Evolutionary conservation across 164 flowering plant species (phyloP).

Genomic region (Platanus orientalis): DNA sequence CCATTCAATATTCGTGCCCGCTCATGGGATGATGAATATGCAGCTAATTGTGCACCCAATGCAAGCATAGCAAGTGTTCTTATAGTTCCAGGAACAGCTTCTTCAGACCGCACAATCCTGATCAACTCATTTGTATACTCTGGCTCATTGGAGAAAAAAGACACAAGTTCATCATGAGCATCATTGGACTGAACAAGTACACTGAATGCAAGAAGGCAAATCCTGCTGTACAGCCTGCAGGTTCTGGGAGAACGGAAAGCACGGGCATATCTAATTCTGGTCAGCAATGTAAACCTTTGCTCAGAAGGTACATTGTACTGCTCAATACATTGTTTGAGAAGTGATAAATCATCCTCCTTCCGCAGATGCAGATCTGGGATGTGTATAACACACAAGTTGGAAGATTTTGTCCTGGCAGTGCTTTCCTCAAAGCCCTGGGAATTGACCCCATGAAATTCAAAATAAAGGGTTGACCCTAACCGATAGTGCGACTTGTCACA

Average conservation of each 20-base stretch:
- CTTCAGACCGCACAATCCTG: constrained; percentile 84
- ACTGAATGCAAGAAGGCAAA: constrained; percentile 89
- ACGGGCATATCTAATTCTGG: constrained; percentile 90
- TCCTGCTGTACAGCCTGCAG: constrained; percentile 81
- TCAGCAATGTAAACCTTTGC: constrained; percentile 79
- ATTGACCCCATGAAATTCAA: constrained; percentile 60
- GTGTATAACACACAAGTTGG: constrained; percentile 54
- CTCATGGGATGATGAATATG: constrained; percentile 90
- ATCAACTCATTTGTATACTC: constrained; percentile 93
- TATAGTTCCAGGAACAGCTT: constrained; percentile 62
- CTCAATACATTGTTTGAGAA: constrained; percentile 68
- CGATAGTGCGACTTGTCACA: constrained; percentile 56
- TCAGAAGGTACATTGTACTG: constrained; percentile 70
- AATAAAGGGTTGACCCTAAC: constrained; percentile 88
- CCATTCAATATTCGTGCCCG: constrained; percentile 88
- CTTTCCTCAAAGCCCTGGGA: constrained; percentile 34
- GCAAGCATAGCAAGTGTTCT: constrained; percentile 91
- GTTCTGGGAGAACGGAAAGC: constrained; percentile 73
- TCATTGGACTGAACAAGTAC: constrained; percentile 95
- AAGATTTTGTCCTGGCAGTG: constrained; percentile 28
- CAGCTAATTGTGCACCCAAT: constrained; percentile 92
- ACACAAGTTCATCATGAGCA: constrained; percentile 85
- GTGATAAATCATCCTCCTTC: constrained; percentile 72
- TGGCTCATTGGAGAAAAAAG: constrained; percentile 97
- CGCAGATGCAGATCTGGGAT: constrained; percentile 70